Evolutionary conservation across 176 grass and related monocot genomes (phyloP).

Genomic region (Oryza meridionalis): DNA sequence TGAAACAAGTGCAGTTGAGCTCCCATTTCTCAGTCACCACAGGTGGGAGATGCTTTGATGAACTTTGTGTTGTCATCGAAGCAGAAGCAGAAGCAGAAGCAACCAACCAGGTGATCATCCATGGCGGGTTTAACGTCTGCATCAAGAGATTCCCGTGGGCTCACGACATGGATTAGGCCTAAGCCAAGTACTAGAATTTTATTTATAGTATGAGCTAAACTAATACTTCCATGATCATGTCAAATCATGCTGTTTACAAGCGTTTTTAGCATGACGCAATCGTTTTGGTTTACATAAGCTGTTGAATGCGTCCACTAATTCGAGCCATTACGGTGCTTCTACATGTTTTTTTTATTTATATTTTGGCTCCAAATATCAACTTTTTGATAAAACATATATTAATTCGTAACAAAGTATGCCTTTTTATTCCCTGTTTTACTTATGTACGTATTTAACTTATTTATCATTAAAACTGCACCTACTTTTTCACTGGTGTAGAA

Average conservation of each 20-base stretch:
- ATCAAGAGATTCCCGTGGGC: not conserved
- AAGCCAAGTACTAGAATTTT: not conserved
- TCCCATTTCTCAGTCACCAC: not conserved
- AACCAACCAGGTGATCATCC: not conserved
- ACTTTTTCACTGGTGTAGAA: too few species aligned
- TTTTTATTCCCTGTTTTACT: not conserved
- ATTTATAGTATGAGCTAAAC: not conserved
- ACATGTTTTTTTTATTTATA: not conserved
- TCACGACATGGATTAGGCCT: not conserved
- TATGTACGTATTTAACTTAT: not conserved
- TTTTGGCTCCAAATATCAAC: not conserved
- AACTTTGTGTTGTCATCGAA: not conserved
- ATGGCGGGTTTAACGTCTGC: not conserved
- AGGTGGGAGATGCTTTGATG: not conserved
- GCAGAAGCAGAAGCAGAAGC: not conserved
- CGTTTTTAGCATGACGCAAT: constrained; percentile 11
- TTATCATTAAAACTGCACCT: too few species aligned
- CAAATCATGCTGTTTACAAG: constrained; percentile 26
- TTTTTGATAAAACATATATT: not conserved
- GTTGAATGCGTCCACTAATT: not conserved
- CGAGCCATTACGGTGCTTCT: not conserved
- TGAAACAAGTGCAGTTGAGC: not conserved
- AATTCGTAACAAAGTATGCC: not conserved
- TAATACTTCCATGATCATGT: not conserved
- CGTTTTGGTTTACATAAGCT: not conserved